These are phyloP conservation scores for Cicer cuneatum DNA, from an alignment of 306 rosid genomes.

Conservation along the genomic window DNA sequence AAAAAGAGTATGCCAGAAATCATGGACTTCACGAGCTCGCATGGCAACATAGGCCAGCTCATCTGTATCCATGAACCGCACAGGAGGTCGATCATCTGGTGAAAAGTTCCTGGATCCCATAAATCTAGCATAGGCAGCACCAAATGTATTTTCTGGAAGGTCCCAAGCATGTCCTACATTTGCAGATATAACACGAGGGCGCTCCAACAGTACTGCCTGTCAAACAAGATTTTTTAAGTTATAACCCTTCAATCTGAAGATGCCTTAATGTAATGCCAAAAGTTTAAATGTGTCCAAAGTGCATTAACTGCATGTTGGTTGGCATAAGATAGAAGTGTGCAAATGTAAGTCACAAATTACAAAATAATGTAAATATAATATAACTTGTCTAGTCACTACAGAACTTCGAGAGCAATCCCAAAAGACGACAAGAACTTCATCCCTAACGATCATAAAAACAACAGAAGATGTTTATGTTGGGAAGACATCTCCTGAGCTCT, in stretches of 20 bases:
- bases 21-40: conserved; percentile 95
- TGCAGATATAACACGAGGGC: conserved; percentile 73
- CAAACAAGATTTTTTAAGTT: conserved; percentile 7
- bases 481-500: conserved; percentile 4
- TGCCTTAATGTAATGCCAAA: background rate
- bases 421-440: background rate
- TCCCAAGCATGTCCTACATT: conserved; percentile 90
- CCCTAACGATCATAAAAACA: background rate
- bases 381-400: background rate
- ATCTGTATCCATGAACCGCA: conserved; percentile 86
- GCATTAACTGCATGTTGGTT: background rate
- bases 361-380: background rate
- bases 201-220: conserved; percentile 71
- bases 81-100: conserved; percentile 93
- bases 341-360: background rate
- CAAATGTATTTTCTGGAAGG: conserved; percentile 77
- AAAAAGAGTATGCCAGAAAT: conserved; percentile 93
- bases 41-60: conserved; percentile 82
- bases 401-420: background rate
- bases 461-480: background rate
- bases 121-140: conserved; percentile 90
- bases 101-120: conserved; percentile 98
- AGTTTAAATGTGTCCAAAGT: background rate
- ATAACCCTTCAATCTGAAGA: conserved; percentile 5
- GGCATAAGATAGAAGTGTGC: conserved; percentile 5